Evolutionary conservation across 73 alveolate species (phyloP).

Genomic region (Durusdinium trenchii): DNA sequence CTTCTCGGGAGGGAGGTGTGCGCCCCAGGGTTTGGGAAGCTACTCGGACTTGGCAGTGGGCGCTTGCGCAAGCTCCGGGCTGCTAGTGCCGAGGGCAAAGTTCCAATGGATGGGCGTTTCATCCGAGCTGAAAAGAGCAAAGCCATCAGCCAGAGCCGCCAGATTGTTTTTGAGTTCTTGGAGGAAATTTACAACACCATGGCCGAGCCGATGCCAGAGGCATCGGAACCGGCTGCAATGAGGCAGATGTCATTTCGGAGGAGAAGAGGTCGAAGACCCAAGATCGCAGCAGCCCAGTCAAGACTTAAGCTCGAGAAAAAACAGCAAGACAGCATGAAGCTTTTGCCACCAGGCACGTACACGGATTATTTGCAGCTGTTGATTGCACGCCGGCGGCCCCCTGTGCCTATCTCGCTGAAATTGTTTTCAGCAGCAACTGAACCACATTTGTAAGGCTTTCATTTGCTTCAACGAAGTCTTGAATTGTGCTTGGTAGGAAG

Average conservation of each 20-base stretch:
- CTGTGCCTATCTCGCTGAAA: background rate
- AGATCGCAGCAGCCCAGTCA: background rate
- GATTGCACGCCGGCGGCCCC: background rate
- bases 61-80: background rate
- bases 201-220: conserved; percentile 22
- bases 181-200: background rate
- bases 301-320: background rate
- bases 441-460: too few relatives aligned
- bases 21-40: background rate
- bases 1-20: background rate
- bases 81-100: background rate
- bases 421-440: background rate
- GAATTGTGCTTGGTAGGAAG: too few relatives aligned
- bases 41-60: background rate
- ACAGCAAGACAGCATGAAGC: background rate
- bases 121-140: background rate
- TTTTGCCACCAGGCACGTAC: conserved; percentile 1
- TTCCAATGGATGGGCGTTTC: background rate
- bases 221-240: too few relatives aligned
- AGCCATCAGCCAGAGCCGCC: background rate
- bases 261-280: background rate
- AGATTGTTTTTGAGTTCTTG: background rate
- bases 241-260: background rate
- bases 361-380: background rate
- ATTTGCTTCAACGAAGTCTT: too few relatives aligned